Evolutionary conservation across 2,329 filamentous ascomycete genomes (phyloP).

Genomic region (Aspergillus pseudotamarii): DNA sequence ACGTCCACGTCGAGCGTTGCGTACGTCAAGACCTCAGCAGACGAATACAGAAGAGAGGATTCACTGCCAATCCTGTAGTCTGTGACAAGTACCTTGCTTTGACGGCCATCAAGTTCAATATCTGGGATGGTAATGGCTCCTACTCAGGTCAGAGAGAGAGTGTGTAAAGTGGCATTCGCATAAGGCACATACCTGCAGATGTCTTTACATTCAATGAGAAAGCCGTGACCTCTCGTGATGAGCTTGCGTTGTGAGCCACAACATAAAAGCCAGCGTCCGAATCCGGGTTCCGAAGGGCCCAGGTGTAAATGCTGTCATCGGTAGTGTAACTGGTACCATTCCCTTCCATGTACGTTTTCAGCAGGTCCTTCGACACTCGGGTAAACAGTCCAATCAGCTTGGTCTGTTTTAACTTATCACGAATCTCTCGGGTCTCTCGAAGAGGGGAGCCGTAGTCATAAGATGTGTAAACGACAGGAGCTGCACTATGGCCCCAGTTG

Average conservation of each 20-base stretch:
- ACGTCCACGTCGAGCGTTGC: conserved; percentile 46
- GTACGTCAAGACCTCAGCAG: conserved; percentile 54
- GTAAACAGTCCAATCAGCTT: conserved; percentile 60
- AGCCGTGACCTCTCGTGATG: conserved; percentile 47
- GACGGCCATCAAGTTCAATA: conserved; percentile 54
- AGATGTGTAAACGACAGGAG: conserved; percentile 53
- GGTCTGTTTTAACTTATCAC: conserved; percentile 57
- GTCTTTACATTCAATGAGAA: conserved; percentile 55
- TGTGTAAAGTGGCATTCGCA: conserved; percentile 21
- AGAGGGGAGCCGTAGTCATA: conserved; percentile 55
- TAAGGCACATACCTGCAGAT: conserved; percentile 44
- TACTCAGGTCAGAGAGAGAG: conserved; percentile 1
- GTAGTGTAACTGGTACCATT: conserved; percentile 56
- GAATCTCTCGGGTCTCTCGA: conserved; percentile 57
- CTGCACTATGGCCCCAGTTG: conserved; percentile 57
- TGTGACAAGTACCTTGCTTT: conserved; percentile 59
- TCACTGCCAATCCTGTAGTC: conserved; percentile 53
- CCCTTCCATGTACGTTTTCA: conserved; percentile 57
- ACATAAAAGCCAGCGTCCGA: conserved; percentile 56
- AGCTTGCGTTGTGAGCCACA: conserved; percentile 50
- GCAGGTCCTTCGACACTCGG: conserved; percentile 53
- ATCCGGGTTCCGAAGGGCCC: conserved; percentile 56
- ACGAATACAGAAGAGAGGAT: conserved; percentile 54
- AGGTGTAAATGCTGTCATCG: conserved; percentile 50
- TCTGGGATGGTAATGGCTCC: conserved; percentile 39